Base-by-base conservation (phyloP, 2,329 filamentous ascomycete species). In the Aureobasidium sp. region DNA sequence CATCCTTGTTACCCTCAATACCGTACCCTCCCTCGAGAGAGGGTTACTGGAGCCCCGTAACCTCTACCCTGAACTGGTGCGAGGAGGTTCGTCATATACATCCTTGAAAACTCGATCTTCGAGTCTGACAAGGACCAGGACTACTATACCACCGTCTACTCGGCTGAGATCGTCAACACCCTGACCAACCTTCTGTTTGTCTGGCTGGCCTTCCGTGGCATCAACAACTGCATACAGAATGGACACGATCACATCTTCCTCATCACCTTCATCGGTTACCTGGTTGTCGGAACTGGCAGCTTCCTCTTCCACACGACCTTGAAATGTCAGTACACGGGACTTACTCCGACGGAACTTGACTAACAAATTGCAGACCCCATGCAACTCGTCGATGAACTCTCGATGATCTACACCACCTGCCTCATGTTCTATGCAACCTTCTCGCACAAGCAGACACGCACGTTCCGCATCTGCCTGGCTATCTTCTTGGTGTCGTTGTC, bases 111-210 rank as follows among this genome's bases (percentile, higher is more conserved):
- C 21, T 44, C 45, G 48, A 41, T 32, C 54, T 21, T 27, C 54
- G 29, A 37, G 32, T 45, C 41, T 58, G 32, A 58, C 54, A 58
- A 61, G 27, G 30, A 25, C 67, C 77, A 91, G 83, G 88, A 90
- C 66, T 89, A 89, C 74, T 88, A 88, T 77, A 84, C 87, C 41
- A 91, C 88, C 4, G 79, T 82, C 47, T 92, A 91, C 70, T 82
- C 85, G 49, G 89, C 89, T 39, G 89, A 92, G 71, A 85, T 92
- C 49, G 83, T 91, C 70, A 93, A 88, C 71, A 89, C 90, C 3
- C 69, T 92, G 36, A 96, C 91, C 37, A 96, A 96, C 72, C 72
- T 89, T 3, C 77, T 94, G 29, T 96, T 96, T 74, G 79, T 96
- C 67, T 89, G 82, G 73, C 82, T 96, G 25, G 90, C 90, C 8